Evolutionary conservation across 129 eudicot species (phyloP).

Genomic region (Flaveria bidentis): DNA sequence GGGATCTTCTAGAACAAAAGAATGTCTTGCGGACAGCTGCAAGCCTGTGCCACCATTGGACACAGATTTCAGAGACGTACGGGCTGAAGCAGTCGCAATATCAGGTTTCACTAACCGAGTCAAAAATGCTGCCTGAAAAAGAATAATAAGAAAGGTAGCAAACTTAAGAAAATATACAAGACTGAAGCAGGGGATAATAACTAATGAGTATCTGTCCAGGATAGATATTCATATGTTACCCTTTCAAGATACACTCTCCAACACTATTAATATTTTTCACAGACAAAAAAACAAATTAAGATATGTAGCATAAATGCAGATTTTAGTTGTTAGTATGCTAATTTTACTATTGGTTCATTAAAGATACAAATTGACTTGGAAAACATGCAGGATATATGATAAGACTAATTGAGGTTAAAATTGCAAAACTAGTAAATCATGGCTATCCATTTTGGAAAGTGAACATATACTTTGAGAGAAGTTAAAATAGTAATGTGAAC

Average conservation of each 20-base stretch:
- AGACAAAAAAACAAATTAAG: not conserved
- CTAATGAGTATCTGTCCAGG: not conserved
- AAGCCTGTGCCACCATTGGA: conserved; percentile 54
- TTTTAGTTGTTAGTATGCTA: not conserved
- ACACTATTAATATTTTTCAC: not conserved
- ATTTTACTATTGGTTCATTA: not conserved
- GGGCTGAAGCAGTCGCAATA: conserved; percentile 62
- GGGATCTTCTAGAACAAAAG: conserved; percentile 78
- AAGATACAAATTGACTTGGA: not conserved
- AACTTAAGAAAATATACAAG: conserved; percentile 19
- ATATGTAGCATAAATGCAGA: not conserved
- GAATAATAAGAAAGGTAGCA: conserved; percentile 1
- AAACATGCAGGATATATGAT: not conserved
- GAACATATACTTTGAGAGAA: not conserved
- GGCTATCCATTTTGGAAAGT: not conserved
- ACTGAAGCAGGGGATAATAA: not conserved
- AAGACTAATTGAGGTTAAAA: not conserved
- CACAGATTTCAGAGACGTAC: conserved; percentile 56
- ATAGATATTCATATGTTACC: not conserved
- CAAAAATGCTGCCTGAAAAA: conserved; percentile 78
- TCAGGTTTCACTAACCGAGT: conserved; percentile 77
- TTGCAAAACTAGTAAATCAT: not conserved
- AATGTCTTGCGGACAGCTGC: conserved; percentile 84
- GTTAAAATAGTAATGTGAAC: not conserved
- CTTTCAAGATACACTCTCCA: not conserved